These are phyloP conservation scores for Phaeosphaeria sp. DNA, from an alignment of 2,329 filamentous ascomycete species.

Conservation along the genomic window DNA sequence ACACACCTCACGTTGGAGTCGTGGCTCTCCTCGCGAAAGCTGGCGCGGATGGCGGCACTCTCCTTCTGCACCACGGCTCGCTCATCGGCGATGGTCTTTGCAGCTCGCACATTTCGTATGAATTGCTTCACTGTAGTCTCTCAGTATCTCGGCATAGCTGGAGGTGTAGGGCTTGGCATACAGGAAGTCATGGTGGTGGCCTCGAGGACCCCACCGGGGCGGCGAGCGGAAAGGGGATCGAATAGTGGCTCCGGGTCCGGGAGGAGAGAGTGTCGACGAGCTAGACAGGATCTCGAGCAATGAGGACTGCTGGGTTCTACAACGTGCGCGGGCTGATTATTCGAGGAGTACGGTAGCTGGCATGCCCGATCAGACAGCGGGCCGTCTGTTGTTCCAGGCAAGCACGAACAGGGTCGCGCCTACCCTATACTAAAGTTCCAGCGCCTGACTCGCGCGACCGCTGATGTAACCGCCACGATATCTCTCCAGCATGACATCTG, in stretches of 20 bases:
- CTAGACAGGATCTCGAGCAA: slow-evolving; percentile 3
- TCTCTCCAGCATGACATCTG: background rate
- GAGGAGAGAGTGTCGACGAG: background rate
- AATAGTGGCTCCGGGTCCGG: slow-evolving; percentile 7
- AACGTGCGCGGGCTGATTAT: too few species aligned
- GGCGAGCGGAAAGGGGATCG: slow-evolving; percentile 24
- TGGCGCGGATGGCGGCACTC: slow-evolving; percentile 95
- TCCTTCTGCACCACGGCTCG: slow-evolving; percentile 98
- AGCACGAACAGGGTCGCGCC: slow-evolving; percentile 16
- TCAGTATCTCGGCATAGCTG: slow-evolving; percentile 38
- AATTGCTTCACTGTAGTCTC: slow-evolving; percentile 88
- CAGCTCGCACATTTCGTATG: slow-evolving; percentile 97
- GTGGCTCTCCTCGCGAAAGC: slow-evolving; percentile 95
- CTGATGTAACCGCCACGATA: slow-evolving; percentile 15
- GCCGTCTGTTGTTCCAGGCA: slow-evolving; percentile 26
- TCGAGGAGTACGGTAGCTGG: too few species aligned
- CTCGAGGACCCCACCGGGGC: slow-evolving; percentile 57
- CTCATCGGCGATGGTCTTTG: slow-evolving; percentile 99
- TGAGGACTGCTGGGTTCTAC: slow-evolving; percentile 2
- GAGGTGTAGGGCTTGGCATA: slow-evolving; percentile 50
- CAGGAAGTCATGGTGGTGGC: slow-evolving; percentile 64
- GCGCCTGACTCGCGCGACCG: slow-evolving; percentile 19
- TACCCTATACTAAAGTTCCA: slow-evolving; percentile 5
- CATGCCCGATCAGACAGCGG: slow-evolving; percentile 24
- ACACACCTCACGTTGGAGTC: slow-evolving; percentile 86